These are phyloP conservation scores for Rubia occidens DNA, from an alignment of 305 asterid genomes.

Conservation along the genomic window DNA sequence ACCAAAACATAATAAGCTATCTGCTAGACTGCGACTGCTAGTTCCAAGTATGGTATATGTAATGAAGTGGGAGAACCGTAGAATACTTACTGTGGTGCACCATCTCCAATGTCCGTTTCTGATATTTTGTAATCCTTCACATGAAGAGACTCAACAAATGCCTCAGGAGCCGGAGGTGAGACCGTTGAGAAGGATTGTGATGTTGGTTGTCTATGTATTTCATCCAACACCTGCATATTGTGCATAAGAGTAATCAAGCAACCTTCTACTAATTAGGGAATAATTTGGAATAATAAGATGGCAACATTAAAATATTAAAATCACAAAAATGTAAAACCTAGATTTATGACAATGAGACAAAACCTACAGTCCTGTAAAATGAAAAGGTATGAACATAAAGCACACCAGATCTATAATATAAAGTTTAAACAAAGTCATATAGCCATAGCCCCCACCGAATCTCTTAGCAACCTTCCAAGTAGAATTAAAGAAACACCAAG, in stretches of 20 bases:
- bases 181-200: constrained; percentile 57
- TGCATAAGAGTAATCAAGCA: neutral
- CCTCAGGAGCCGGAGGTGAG: constrained; percentile 82
- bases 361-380: neutral
- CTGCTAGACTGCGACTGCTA: too few species aligned
- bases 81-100: constrained; percentile 49
- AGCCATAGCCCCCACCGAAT: neutral
- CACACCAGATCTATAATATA: neutral
- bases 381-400: neutral
- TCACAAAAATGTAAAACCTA: neutral
- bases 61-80: constrained; percentile 17
- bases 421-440: neutral
- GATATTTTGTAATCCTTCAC: constrained; percentile 47
- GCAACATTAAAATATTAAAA: neutral
- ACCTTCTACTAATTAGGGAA: neutral
- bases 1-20: neutral
- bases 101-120: constrained; percentile 41
- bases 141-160: constrained; percentile 77
- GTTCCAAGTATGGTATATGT: constrained; percentile 7
- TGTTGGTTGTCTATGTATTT: constrained; percentile 81
- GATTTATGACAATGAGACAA: neutral
- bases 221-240: constrained; percentile 66
- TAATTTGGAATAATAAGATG: neutral
- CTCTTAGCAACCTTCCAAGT: neutral
- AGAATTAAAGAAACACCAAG: neutral